Conservation (phyloP, 2,329 filamentous ascomycete genomes). For the Cytospora schulzeri region DNA sequence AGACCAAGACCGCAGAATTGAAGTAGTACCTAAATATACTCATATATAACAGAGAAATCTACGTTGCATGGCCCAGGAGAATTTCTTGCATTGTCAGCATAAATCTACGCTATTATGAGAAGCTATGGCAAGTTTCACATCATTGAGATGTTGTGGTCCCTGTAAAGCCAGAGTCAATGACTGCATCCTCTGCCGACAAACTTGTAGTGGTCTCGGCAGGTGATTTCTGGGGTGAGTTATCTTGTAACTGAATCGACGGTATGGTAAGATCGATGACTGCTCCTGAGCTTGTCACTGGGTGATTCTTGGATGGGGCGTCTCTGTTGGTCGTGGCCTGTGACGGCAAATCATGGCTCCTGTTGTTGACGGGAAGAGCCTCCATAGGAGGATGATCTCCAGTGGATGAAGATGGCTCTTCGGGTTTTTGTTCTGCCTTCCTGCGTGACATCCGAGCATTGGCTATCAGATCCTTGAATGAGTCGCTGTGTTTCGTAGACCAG, state of each 20-base stretch:
- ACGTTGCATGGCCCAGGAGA: background rate
- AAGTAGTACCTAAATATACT: background rate
- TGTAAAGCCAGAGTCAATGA: slow-evolving; percentile 4
- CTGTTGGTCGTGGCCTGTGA: background rate
- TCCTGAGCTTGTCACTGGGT: slow-evolving; percentile 1
- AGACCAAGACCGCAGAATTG: background rate
- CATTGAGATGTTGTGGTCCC: background rate
- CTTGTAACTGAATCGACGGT: slow-evolving; percentile 4
- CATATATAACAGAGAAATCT: background rate
- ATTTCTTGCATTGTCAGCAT: background rate
- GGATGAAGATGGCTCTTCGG: background rate
- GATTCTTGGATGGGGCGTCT: background rate
- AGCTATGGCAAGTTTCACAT: background rate
- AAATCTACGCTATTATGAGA: background rate
- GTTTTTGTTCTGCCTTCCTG: slow-evolving; percentile 32
- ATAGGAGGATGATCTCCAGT: background rate
- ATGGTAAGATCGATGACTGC: background rate
- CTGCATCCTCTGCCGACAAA: background rate
- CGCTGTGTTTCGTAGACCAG: slow-evolving; percentile 73
- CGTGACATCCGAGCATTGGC: slow-evolving; percentile 65
- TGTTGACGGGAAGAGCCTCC: background rate
- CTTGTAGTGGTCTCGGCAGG: background rate
- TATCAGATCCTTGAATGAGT: slow-evolving; percentile 79
- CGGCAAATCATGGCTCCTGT: background rate
- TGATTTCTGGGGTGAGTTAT: background rate